A percentile compares a stretch with the other conserved stretches of the same genome.
These are phyloP conservation scores for Plasmodium gonderi DNA, from an alignment of 169 alveolate genomes.

Conservation along the genomic window DNA sequence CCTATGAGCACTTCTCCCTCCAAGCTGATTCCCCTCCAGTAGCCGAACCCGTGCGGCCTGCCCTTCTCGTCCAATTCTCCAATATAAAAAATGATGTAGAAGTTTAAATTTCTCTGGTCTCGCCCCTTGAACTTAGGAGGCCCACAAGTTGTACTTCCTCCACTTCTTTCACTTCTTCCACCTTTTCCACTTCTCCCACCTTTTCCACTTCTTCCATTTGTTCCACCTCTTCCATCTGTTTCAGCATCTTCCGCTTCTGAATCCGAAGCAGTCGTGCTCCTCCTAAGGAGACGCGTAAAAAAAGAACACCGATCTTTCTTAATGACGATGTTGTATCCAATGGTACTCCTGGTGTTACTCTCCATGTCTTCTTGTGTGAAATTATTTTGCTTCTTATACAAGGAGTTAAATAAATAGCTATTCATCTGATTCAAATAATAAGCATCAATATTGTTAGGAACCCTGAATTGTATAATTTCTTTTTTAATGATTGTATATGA, in stretches of 20 bases:
- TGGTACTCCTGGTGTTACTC: constrained; percentile 71
- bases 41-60: constrained; percentile 92
- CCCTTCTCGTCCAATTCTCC: constrained; percentile 88
- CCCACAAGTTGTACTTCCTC: not conserved
- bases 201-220: not conserved
- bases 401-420: constrained; percentile 52
- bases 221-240: not conserved
- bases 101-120: constrained; percentile 3
- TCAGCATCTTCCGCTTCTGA: not conserved
- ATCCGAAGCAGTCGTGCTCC: constrained; percentile 7
- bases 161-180: not conserved
- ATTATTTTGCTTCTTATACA: constrained; percentile 48
- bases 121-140: not conserved
- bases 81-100: constrained; percentile 77
- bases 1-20: constrained; percentile 91
- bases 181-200: not conserved
- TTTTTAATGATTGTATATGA: constrained; percentile 55
- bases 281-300: constrained; percentile 10
- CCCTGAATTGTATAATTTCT: constrained; percentile 69
- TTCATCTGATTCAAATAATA: constrained; percentile 61
- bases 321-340: constrained; percentile 72
- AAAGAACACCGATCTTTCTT: constrained; percentile 51
- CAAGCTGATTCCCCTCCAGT: constrained; percentile 86
- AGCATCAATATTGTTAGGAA: constrained; percentile 71
- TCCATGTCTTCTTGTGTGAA: constrained; percentile 41